Evolutionary conservation across 768 basidiomycete species (phyloP).

Genomic region (Neoboletus magnificus): DNA sequence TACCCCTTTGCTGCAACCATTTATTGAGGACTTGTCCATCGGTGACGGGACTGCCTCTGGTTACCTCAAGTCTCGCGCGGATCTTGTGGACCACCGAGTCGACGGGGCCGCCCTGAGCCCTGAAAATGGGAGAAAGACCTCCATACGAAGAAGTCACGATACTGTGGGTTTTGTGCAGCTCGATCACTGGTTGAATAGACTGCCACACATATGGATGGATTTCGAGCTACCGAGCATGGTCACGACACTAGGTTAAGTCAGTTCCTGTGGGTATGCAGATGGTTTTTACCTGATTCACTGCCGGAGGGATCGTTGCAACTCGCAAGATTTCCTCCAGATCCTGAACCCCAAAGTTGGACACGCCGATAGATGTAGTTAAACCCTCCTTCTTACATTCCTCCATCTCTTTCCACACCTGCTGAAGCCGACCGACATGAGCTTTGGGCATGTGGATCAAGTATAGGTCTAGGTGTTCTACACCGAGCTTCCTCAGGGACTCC

Average conservation of each 20-base stretch:
- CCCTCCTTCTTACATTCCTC: constrained; percentile 3
- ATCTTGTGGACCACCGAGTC: not conserved
- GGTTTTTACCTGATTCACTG: not conserved
- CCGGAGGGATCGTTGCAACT: not conserved
- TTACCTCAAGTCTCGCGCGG: not conserved
- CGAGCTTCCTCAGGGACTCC: not conserved
- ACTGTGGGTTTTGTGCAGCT: not conserved
- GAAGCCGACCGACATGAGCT: not conserved
- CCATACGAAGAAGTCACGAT: constrained; percentile 4
- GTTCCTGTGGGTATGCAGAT: not conserved
- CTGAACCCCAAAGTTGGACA: not conserved
- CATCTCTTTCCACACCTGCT: not conserved
- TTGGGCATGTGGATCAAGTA: not conserved
- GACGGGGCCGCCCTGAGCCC: not conserved
- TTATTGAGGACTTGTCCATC: constrained; percentile 2
- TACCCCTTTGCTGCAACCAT: constrained; percentile 1
- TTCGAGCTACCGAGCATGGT: not conserved
- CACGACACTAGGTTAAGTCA: not conserved
- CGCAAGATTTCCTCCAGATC: not conserved
- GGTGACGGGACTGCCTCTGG: not conserved
- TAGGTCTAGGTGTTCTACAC: not conserved
- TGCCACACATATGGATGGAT: constrained; percentile 3
- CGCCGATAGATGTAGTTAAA: constrained; percentile 1
- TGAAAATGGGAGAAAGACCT: not conserved
- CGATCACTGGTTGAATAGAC: constrained; percentile 1